These are phyloP conservation scores for Leccinum broughii DNA, from an alignment of 768 basidiomycete species.

Conservation along the genomic window DNA sequence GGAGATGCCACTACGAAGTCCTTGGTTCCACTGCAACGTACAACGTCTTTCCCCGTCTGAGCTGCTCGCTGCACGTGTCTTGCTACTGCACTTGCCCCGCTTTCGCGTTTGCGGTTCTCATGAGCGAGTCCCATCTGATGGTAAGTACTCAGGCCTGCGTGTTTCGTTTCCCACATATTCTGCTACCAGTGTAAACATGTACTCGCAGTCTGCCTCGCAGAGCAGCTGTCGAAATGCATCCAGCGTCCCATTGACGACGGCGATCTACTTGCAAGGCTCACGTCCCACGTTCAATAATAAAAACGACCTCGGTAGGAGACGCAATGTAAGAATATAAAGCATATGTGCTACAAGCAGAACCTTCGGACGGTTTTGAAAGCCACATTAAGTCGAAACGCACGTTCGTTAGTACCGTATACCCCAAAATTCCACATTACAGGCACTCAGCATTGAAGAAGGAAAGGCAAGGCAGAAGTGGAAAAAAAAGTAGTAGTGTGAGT, in stretches of 20 bases:
- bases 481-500: no score
- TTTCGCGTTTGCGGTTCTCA: slow-evolving; percentile 63
- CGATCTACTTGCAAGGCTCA: slow-evolving; percentile 43
- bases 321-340: slow-evolving; percentile 13
- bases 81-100: slow-evolving; percentile 78
- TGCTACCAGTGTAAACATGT: slow-evolving; percentile 75
- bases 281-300: slow-evolving; percentile 16
- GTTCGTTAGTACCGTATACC: no score
- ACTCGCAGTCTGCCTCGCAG: slow-evolving; percentile 63
- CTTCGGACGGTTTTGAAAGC: no score
- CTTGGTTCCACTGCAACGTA: slow-evolving; percentile 65
- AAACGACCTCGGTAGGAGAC: slow-evolving; percentile 2
- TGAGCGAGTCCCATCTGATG: slow-evolving; percentile 62
- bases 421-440: no score
- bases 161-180: not conserved
- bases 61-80: slow-evolving; percentile 40
- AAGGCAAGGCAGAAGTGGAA: no score
- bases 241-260: slow-evolving; percentile 48
- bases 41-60: slow-evolving; percentile 51
- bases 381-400: no score
- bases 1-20: slow-evolving; percentile 63
- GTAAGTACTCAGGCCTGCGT: slow-evolving; percentile 35
- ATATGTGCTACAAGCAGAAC: not conserved
- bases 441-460: no score
- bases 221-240: slow-evolving; percentile 50